Base-by-base conservation (phyloP, 1,284 basidiomycete species). In the Sporisorium reilianum region DNA sequence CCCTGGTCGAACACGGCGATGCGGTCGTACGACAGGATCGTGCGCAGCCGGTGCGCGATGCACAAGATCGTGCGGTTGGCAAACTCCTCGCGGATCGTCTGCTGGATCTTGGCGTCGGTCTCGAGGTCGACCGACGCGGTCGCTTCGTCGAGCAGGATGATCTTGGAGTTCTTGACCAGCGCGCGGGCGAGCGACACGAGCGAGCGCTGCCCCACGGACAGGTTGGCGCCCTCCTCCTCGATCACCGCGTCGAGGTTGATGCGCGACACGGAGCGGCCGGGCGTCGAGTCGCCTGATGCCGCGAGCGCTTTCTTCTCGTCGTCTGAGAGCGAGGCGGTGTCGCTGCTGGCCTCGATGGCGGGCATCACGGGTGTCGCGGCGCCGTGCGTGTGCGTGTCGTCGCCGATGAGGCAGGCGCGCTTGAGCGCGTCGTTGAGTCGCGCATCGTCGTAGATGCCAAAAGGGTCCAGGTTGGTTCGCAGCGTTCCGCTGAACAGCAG, bases 11-110 rank as follows among this genome's bases (percentile, higher is more conserved):
- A 90, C 46, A 93, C 91, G 5, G 93, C 87, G 61, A 94, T 91
- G 14, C 90, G 86, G 85, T 94, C 92, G 81, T 93, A 94, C 0
- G 88, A 88, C 57, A 94, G 87, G 77, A 95, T 93, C 0, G 93
- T 94, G 55, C 91, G 88, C 38, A 93, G 86, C 32, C 92, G 88
- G 77, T 87, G 88, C 7, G 91, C 91, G 70, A 92, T 91, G 79
- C 91, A 93, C 10, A 93, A 84, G 54, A 93, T 89, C 0, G 93
- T 95, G 55, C 91, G 89, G 80, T 92, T 90, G 48, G 87, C 86
- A 86, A 95, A 95, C 86, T 94, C 93, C 49, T 88, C 88, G 3
- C 91, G 88, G 71, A 95, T 94, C n/a, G 93, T 94, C 68, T 90
- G 88, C 83, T 95, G 93, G 66, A 95, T 93, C 71, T 91, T 91